A percentile compares a stretch with the other conserved stretches of the same genome.
phyloP scores from a whole-genome alignment of 371 early-diverging fungal genomes.

The Entomophthora muscae region DNA sequence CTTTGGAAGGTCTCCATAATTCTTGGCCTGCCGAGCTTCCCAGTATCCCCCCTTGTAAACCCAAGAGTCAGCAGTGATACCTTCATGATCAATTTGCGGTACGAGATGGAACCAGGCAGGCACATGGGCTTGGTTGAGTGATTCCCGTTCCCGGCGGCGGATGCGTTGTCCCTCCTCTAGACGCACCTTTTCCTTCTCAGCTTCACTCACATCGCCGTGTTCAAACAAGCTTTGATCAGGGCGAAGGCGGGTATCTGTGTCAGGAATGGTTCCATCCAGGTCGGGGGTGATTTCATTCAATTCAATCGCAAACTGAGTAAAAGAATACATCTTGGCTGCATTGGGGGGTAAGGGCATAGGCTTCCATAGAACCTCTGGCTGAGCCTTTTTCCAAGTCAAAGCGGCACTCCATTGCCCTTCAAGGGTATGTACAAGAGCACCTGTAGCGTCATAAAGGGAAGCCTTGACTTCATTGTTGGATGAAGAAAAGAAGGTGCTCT shows the following conservation, averaged over 20 bases:
- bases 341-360: slow-evolving; percentile 47
- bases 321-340: slow-evolving; percentile 64
- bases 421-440: slow-evolving; percentile 17
- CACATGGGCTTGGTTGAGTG: slow-evolving; percentile 33
- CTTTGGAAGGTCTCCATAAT: slow-evolving; percentile 15
- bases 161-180: slow-evolving; percentile 80
- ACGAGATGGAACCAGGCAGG: slow-evolving; percentile 58
- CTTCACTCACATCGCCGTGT: slow-evolving; percentile 52
- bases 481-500: slow-evolving; percentile 29
- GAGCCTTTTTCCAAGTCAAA: slow-evolving; percentile 24
- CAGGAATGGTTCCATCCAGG: slow-evolving; percentile 43
- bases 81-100: slow-evolving; percentile 19
- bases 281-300: slow-evolving; percentile 23
- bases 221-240: slow-evolving; percentile 76
- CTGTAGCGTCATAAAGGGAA: slow-evolving; percentile 22
- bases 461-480: slow-evolving; percentile 48
- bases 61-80: slow-evolving; percentile 31
- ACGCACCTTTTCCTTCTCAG: slow-evolving; percentile 64
- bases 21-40: slow-evolving; percentile 37
- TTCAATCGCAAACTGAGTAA: slow-evolving; percentile 65
- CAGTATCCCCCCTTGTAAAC: slow-evolving; percentile 65
- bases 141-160: slow-evolving; percentile 47
- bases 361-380: slow-evolving; percentile 61
- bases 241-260: slow-evolving; percentile 74
- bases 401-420: slow-evolving; percentile 36